Evolutionary conservation across 306 rosid species (phyloP).

Genomic region (Prunus campanulata): DNA sequence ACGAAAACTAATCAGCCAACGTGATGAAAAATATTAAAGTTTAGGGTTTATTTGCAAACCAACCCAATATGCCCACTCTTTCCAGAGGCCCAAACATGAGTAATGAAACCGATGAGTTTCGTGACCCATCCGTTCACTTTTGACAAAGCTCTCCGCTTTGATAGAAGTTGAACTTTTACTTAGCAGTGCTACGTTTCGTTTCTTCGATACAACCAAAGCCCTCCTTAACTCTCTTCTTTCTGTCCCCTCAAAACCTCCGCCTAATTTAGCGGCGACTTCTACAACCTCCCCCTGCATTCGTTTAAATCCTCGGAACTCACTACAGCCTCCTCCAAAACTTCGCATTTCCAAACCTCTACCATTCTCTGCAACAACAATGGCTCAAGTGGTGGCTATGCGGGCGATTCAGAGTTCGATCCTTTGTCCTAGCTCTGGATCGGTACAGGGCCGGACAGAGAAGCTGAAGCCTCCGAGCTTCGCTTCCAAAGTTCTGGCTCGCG

Average conservation of each 20-base stretch:
- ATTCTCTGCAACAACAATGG: slow-evolving; percentile 39
- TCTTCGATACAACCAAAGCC: slow-evolving; percentile 67
- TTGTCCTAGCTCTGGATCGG: slow-evolving; percentile 50
- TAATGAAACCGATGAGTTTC: not conserved
- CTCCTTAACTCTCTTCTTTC: not conserved
- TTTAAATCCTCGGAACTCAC: slow-evolving; percentile 9
- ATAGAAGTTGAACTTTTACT: not conserved
- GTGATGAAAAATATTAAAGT: too few species aligned
- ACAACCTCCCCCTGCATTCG: slow-evolving; percentile 22
- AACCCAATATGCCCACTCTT: too few species aligned
- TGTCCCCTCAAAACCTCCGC: slow-evolving; percentile 54
- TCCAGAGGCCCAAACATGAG: not conserved
- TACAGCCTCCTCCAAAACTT: not conserved
- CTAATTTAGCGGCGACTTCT: slow-evolving; percentile 45
- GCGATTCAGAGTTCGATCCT: slow-evolving; percentile 56
- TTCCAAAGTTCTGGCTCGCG: slow-evolving; percentile 24
- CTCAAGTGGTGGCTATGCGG: slow-evolving; percentile 69
- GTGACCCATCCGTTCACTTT: not conserved
- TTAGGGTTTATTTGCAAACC: too few species aligned
- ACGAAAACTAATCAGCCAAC: too few species aligned
- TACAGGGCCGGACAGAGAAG: slow-evolving; percentile 31
- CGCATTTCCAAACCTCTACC: not conserved
- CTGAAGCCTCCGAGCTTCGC: slow-evolving; percentile 48
- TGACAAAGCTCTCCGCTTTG: not conserved
- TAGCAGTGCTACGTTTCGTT: not conserved